Percentiles rank a stretch among this genome's conserved stretches.
phyloP scores from a whole-genome alignment of 345 rosid genomes.

The Murraya paniculata region DNA sequence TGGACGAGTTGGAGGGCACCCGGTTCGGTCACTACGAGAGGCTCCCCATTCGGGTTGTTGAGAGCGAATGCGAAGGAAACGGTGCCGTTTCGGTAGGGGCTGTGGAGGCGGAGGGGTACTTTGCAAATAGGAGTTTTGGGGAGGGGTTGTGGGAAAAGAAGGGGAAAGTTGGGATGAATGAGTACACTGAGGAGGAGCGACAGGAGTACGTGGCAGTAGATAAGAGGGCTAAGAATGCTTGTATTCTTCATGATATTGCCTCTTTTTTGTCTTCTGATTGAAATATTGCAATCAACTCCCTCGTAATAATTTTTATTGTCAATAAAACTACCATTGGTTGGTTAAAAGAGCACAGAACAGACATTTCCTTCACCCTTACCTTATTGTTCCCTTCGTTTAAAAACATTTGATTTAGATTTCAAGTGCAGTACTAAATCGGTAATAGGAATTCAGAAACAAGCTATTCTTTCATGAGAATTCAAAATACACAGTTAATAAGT shows the following conservation, averaged over 20 bases:
- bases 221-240: conserved; percentile 32
- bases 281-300: too few species aligned
- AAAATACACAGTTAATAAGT: conserved; percentile 60
- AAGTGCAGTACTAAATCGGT: neutral
- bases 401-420: too few species aligned
- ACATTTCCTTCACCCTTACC: too few species aligned
- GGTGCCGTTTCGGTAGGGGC: conserved; percentile 15
- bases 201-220: conserved; percentile 35
- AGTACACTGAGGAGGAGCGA: conserved; percentile 33
- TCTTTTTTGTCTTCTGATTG: conserved; percentile 33
- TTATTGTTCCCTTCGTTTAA: too few species aligned
- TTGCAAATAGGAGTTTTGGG: conserved; percentile 53
- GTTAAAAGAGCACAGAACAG: too few species aligned
- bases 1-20: conserved; percentile 67
- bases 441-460: neutral
- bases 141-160: conserved; percentile 57
- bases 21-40: conserved; percentile 69
- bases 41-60: conserved; percentile 41
- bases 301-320: too few species aligned
- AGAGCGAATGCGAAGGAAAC: neutral
- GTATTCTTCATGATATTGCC: conserved; percentile 37
- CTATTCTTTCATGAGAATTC: neutral
- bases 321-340: too few species aligned
- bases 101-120: conserved; percentile 58
- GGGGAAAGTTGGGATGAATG: conserved; percentile 47